Base-by-base conservation (phyloP, 371 early-diverging fungal genomes). In the Mortierella sp. region DNA sequence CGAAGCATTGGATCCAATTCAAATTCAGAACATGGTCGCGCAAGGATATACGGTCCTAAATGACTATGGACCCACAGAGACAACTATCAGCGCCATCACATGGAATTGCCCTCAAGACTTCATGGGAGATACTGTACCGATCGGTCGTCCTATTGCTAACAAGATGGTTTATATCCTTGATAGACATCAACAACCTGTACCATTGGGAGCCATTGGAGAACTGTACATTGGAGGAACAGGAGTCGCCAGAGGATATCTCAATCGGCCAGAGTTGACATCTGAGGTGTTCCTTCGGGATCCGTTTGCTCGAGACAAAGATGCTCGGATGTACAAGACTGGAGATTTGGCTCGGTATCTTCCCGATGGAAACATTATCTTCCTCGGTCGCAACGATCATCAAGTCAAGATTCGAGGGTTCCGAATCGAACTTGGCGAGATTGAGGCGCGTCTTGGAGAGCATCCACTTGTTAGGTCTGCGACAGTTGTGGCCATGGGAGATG, bases 361-460 rank as follows among this genome's bases (percentile, higher is more conserved):
- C 21, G 67, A 81, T 61, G 83, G 83, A 5, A 27, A 55, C 24
- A 19, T 82, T 21, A 57, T 82, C 21, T 63, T 5, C 42, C 2
- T 63, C 0, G 64, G 56, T 14, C 71, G 84, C 34, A 58, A 24
- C 18, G 84, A 82, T 51, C 47, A 71, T n/a, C 79, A 80, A 54
- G 67, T 83, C 50, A 85, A 85, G 73, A 52, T 85, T 19, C 71
- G 73, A 28, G 85, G 85, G 2, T 81, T 64, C 56, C 79, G 85
- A 24, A 68, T 85, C 38, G 83, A 85, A 52, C 71, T 81, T 42
- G 72, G 80, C 13, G 85, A 82, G 67, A 67, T 73, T 54, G 62
- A 61, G 21, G 51, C 72, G 14, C 41, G 52, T 7, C 49, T 71
- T 8, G 23, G 18, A 0, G 59, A 54, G 9, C 65, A 71, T 19